phyloP scores from a whole-genome alignment of 768 basidiomycete genomes.

The Macrolepiota albuminosa region DNA sequence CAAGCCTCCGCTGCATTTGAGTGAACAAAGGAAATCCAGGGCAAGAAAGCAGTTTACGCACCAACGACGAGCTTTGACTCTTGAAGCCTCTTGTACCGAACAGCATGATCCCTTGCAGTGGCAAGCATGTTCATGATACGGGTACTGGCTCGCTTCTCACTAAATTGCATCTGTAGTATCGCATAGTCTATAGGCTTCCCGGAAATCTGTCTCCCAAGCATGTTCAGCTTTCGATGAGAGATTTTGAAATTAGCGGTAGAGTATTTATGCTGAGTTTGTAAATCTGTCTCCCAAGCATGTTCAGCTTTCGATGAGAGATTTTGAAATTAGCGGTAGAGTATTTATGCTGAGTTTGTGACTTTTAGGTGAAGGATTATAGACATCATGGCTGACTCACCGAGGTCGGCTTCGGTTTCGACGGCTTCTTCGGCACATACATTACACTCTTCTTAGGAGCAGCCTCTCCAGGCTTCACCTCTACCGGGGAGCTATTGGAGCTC shows the following conservation, averaged over 20 bases:
- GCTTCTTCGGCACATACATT: conserved; percentile 11
- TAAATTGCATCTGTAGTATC: conserved; percentile 95
- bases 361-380: background rate
- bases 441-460: background rate
- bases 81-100: conserved; percentile 69
- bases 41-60: conserved; percentile 36
- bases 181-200: conserved; percentile 92
- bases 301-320: conserved; percentile 90
- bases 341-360: conserved; percentile 60
- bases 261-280: conserved; percentile 71
- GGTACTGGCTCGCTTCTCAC: conserved; percentile 83
- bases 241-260: conserved; percentile 92
- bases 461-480: background rate
- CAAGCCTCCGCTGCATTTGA: conserved; percentile 74
- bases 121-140: conserved; percentile 88
- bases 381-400: conserved; percentile 18
- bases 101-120: conserved; percentile 82
- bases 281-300: conserved; percentile 83
- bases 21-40: background rate
- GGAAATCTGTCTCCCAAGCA: conserved; percentile 80
- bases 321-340: conserved; percentile 92
- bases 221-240: conserved; percentile 89
- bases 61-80: conserved; percentile 74
- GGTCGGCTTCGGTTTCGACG: conserved; percentile 22
- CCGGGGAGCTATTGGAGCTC: conserved; percentile 11